phyloP scores from a whole-genome alignment of 805 yeast species.

The Candida wancherniae region DNA sequence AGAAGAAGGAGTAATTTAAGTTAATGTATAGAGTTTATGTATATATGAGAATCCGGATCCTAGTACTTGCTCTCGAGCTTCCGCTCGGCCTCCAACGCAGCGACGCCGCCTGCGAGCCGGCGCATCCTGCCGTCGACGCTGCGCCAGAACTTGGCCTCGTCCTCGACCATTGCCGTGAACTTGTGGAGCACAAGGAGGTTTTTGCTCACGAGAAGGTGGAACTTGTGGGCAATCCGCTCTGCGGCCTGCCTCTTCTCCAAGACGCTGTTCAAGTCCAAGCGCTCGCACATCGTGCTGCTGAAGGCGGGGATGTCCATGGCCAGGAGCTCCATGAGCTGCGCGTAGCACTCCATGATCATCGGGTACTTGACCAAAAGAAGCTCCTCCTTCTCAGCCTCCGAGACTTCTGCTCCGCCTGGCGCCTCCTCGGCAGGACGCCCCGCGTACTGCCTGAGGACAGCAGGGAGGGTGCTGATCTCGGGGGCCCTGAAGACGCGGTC shows the following conservation, averaged over 20 bases:
- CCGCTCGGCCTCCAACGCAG: conserved; percentile 3
- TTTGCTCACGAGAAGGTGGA: conserved; percentile 23
- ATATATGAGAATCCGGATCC: neutral
- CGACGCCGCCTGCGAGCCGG: conserved; percentile 1
- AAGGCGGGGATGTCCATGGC: conserved; percentile 18
- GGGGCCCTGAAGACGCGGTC: conserved; percentile 7
- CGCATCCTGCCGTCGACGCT: conserved; percentile 16
- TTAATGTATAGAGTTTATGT: neutral
- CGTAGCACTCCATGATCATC: conserved; percentile 18
- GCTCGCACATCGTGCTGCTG: conserved; percentile 3
- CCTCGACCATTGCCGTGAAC: conserved; percentile 18
- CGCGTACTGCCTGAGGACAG: conserved; percentile 6
- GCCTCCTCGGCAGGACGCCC: conserved; percentile 1
- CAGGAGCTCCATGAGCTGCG: conserved; percentile 20
- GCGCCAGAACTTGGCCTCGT: conserved; percentile 28
- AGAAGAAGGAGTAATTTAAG: conserved; percentile 1
- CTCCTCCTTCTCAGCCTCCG: conserved; percentile 16
- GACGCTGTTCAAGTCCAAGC: conserved; percentile 2
- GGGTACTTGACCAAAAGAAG: conserved; percentile 21
- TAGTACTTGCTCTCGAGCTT: conserved; percentile 5
- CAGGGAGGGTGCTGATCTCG: conserved; percentile 11
- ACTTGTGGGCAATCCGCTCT: conserved; percentile 13
- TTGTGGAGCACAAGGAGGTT: conserved; percentile 27
- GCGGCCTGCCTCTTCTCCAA: conserved; percentile 4
- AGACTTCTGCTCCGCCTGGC: neutral